A percentile compares a stretch with the other conserved stretches of the same genome.
Conservation (phyloP, 1,284 basidiomycete species). For the Fomitopsis betulina region DNA sequence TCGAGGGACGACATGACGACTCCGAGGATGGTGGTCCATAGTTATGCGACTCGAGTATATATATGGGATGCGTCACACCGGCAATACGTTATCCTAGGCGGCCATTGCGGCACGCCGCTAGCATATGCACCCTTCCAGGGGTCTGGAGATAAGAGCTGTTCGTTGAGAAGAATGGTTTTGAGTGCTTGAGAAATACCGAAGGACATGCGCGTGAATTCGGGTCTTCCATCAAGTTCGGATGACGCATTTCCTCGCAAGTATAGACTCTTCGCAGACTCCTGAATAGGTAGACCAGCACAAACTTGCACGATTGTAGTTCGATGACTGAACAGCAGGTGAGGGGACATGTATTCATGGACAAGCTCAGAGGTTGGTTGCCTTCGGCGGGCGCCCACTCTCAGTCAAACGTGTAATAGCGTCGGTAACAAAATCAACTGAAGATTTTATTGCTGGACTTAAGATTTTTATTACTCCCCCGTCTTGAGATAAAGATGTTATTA, state of each 20-base stretch:
- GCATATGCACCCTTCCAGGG: background rate
- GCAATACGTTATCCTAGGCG: background rate
- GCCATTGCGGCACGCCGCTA: background rate
- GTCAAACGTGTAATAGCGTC: no score
- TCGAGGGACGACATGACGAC: conserved; percentile 12
- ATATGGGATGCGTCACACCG: background rate
- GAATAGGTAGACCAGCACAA: no score
- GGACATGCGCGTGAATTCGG: background rate
- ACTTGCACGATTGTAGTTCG: background rate
- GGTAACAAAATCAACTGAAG: no score
- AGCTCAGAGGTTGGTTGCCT: no score
- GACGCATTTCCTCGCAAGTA: background rate
- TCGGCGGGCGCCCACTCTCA: no score
- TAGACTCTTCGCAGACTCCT: no score
- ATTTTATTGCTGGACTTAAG: no score
- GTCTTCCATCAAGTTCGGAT: background rate
- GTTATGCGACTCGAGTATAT: background rate
- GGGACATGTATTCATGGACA: no score
- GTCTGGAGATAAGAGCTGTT: background rate
- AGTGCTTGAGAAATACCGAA: conserved; percentile 1
- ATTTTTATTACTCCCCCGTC: no score
- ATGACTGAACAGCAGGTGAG: no score
- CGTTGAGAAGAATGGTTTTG: background rate
- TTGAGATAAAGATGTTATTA: no score
- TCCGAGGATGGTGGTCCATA: conserved; percentile 3